Evolutionary conservation across 1,284 basidiomycete genomes (phyloP).

Genomic region (Cryptococcus wingfieldii): DNA sequence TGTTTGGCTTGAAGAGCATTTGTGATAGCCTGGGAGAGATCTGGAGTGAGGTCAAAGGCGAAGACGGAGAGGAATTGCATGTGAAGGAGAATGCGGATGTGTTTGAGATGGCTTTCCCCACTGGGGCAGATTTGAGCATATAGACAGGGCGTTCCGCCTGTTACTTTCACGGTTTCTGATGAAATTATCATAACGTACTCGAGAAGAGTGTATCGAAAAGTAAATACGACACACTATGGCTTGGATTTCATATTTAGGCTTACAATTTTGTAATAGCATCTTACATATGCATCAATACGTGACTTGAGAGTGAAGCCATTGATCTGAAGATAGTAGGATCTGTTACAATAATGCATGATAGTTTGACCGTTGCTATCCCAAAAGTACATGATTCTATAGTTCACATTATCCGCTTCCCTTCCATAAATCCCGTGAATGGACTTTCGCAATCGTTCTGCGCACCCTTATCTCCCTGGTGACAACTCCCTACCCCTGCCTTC

Average conservation of each 20-base stretch:
- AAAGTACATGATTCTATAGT: constrained; percentile 6
- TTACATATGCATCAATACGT: constrained; percentile 13
- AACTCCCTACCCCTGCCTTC: constrained; percentile 35
- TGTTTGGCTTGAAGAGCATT: constrained; percentile 83
- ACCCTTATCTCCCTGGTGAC: constrained; percentile 32
- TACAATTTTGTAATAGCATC: constrained; percentile 11
- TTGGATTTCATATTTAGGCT: not conserved
- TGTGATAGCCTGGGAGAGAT: constrained; percentile 69
- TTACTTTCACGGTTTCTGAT: too few species aligned
- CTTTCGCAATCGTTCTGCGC: not conserved
- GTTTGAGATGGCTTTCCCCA: constrained; percentile 33
- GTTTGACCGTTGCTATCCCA: not conserved
- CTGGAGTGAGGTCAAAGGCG: constrained; percentile 66
- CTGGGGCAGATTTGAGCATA: constrained; percentile 18
- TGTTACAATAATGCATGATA: constrained; percentile 3
- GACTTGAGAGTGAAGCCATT: not conserved
- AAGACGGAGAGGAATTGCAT: constrained; percentile 7
- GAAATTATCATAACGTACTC: too few species aligned
- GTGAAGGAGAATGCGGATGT: constrained; percentile 28
- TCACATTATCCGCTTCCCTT: not conserved
- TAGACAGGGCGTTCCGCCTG: not conserved
- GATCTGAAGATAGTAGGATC: not conserved
- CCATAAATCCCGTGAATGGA: not conserved
- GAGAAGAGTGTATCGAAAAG: not conserved
- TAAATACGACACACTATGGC: not conserved